phyloP scores from a whole-genome alignment of 2,329 filamentous ascomycete genomes.

The Exophiala mesophila region DNA sequence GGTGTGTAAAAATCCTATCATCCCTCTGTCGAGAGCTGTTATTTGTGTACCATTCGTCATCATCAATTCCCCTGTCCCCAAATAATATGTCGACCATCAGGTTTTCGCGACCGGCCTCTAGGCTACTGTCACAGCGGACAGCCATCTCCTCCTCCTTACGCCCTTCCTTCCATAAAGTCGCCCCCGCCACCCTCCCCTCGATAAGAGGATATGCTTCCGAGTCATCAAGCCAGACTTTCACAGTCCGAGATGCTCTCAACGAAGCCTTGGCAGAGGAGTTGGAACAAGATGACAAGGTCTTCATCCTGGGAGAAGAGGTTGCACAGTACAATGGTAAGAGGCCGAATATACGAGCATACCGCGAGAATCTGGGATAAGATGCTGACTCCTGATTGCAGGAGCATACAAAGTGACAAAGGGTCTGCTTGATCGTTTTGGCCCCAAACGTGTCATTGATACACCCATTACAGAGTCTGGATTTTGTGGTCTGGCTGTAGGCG shows the following conservation, averaged over 20 bases:
- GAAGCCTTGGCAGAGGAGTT: slow-evolving; percentile 97
- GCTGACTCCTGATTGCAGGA: slow-evolving; percentile 11
- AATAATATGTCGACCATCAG: slow-evolving; percentile 54
- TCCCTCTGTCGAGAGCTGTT: too few relatives aligned
- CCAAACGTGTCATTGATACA: slow-evolving; percentile 95
- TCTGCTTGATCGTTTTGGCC: slow-evolving; percentile 91
- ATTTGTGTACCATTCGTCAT: too few relatives aligned
- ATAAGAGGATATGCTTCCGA: slow-evolving; percentile 54
- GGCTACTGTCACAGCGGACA: slow-evolving; percentile 55
- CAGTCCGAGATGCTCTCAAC: slow-evolving; percentile 94
- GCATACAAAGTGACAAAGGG: slow-evolving; percentile 98
- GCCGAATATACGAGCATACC: not conserved
- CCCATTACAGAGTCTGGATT: slow-evolving; percentile 98
- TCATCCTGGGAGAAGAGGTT: slow-evolving; percentile 94
- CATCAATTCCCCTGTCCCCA: slow-evolving; percentile 1
- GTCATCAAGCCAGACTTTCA: slow-evolving; percentile 75
- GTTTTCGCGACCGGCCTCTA: slow-evolving; percentile 60
- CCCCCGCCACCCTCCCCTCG: slow-evolving; percentile 45
- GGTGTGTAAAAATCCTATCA: not conserved
- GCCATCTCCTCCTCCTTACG: slow-evolving; percentile 27
- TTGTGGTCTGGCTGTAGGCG: slow-evolving; percentile 85
- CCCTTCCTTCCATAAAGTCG: slow-evolving; percentile 35
- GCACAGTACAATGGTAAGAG: slow-evolving; percentile 88
- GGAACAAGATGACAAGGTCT: slow-evolving; percentile 89
- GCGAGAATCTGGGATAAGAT: not conserved